Evolutionary conservation across 2,329 filamentous ascomycete species (phyloP).

Genomic region (Pyrenophora teres): DNA sequence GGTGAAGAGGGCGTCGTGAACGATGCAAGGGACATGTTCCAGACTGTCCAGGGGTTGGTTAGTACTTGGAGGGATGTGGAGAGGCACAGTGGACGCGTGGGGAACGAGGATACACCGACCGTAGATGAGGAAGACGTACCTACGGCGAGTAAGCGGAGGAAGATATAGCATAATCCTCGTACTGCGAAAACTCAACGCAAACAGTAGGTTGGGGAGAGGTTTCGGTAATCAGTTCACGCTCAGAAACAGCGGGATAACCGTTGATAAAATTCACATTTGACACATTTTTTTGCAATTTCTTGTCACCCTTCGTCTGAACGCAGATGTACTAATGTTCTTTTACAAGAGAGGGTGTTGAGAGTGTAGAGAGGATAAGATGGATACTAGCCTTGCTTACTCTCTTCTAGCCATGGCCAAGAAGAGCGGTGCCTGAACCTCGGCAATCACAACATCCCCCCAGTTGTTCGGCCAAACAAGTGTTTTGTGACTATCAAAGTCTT

Average conservation of each 20-base stretch:
- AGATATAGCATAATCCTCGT: constrained; percentile 27
- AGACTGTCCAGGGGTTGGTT: constrained; percentile 80
- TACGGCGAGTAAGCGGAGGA: constrained; percentile 35
- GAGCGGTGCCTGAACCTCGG: too few relatives aligned
- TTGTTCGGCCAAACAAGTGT: too few relatives aligned
- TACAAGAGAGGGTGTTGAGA: too few relatives aligned
- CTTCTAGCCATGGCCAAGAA: too few relatives aligned
- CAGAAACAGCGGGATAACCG: neutral
- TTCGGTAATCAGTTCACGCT: neutral
- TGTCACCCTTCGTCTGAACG: too few relatives aligned
- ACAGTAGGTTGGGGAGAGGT: too few relatives aligned
- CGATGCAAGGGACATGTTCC: constrained; percentile 87
- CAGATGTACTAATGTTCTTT: too few relatives aligned
- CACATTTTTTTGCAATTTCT: too few relatives aligned
- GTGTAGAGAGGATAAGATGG: too few relatives aligned
- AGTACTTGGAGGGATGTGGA: constrained; percentile 77
- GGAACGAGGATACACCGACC: constrained; percentile 39
- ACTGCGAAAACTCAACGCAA: neutral
- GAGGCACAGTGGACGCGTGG: constrained; percentile 31
- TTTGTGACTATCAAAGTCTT: too few relatives aligned
- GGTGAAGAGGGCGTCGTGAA: constrained; percentile 88
- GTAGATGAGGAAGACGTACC: constrained; percentile 32
- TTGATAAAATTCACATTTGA: neutral
- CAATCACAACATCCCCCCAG: too few relatives aligned
- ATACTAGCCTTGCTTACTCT: too few relatives aligned